Conservation (phyloP, 2,329 filamentous ascomycete species). For the Epichloe aotearoae region DNA sequence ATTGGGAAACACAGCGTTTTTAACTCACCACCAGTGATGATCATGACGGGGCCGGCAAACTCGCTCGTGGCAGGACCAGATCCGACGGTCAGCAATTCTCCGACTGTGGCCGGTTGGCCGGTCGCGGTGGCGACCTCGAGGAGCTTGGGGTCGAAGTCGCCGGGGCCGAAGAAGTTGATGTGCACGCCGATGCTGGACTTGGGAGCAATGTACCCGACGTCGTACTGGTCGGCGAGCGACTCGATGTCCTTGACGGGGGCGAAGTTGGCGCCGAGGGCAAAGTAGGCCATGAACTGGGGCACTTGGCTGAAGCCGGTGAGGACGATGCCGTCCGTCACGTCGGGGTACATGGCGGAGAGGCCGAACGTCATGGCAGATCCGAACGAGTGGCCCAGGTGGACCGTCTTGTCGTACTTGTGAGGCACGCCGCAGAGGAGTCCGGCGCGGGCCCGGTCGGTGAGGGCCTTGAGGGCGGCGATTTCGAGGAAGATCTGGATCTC, state of each 20-base stretch:
- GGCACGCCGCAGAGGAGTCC: constrained; percentile 30
- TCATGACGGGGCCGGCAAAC: constrained; percentile 41
- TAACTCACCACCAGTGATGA: constrained; percentile 41
- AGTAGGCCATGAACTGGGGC: constrained; percentile 27
- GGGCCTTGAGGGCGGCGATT: constrained; percentile 39
- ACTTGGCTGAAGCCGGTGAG: constrained; percentile 47
- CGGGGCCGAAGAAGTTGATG: constrained; percentile 37
- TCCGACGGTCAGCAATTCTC: constrained; percentile 45
- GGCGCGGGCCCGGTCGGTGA: constrained; percentile 36
- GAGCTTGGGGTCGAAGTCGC: constrained; percentile 40
- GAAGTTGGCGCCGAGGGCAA: constrained; percentile 33
- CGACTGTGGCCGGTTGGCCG: constrained; percentile 43
- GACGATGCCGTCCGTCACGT: constrained; percentile 42
- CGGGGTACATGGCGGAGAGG: constrained; percentile 37
- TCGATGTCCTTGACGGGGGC: constrained; percentile 25
- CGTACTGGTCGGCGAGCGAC: constrained; percentile 18
- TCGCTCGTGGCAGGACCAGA: constrained; percentile 19
- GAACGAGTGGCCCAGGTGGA: constrained; percentile 53
- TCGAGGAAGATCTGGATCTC: constrained; percentile 47
- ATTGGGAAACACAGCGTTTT: fast-evolving
- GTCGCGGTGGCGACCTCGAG: constrained; percentile 30
- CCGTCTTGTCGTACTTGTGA: constrained; percentile 26
- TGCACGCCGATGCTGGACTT: constrained; percentile 34
- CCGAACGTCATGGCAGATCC: constrained; percentile 45
- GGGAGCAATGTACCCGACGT: constrained; percentile 39